These are phyloP conservation scores for Typha latifolia DNA, from an alignment of 176 grass and related monocot genomes.

Conservation along the genomic window DNA sequence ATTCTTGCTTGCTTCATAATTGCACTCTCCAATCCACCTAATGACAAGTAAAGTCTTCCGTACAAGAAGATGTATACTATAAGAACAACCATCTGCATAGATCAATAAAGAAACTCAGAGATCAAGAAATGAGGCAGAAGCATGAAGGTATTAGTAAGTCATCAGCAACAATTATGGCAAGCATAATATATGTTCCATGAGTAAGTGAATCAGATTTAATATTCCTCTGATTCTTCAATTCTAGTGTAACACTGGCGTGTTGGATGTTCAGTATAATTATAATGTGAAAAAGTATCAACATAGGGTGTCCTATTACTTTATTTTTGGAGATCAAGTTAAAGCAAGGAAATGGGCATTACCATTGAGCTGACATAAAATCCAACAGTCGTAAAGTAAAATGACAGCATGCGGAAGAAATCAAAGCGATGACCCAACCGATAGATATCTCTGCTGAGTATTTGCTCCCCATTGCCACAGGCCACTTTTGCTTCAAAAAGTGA, in stretches of 20 bases:
- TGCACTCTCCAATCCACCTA: conserved; percentile 57
- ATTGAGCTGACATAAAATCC: conserved; percentile 64
- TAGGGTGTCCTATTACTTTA: neutral
- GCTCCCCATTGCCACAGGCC: conserved; percentile 64
- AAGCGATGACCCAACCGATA: conserved; percentile 65
- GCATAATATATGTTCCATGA: too few relatives aligned
- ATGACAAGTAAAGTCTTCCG: conserved; percentile 58
- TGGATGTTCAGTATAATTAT: neutral
- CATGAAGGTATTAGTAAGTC: neutral
- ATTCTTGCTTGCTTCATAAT: conserved; percentile 51
- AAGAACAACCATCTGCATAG: conserved; percentile 49
- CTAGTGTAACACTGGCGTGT: too few relatives aligned
- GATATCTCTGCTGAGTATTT: conserved; percentile 63
- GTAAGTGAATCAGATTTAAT: too few relatives aligned
- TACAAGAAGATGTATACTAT: conserved; percentile 61
- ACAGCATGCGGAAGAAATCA: conserved; percentile 66
- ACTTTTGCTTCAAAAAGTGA: conserved; percentile 75
- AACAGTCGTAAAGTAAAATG: conserved; percentile 60
- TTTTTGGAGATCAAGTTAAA: neutral
- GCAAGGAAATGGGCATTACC: conserved; percentile 22
- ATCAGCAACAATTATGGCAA: too few relatives aligned
- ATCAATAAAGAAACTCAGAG: neutral
- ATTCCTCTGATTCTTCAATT: too few relatives aligned
- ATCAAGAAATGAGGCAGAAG: neutral
- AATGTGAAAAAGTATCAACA: neutral